Conservation (phyloP, 2,329 filamentous ascomycete species). For the Fusarium devonianum region DNA sequence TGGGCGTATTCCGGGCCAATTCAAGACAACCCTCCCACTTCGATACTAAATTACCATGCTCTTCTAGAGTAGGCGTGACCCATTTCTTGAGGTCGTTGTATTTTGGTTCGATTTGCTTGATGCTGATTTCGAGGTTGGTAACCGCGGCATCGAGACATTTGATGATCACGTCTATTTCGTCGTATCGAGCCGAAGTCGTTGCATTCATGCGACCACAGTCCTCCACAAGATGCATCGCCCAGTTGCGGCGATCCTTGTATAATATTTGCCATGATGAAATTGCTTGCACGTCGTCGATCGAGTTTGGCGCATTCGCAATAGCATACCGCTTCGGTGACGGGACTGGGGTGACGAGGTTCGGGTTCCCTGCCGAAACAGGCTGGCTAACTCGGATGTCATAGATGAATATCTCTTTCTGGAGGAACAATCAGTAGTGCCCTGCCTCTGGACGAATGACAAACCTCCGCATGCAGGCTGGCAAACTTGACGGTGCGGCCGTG, state of each 20-base stretch:
- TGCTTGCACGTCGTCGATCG: constrained; percentile 79
- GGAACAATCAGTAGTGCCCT: constrained; percentile 20
- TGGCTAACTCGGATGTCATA: constrained; percentile 84
- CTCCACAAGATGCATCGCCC: constrained; percentile 76
- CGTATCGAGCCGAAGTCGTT: constrained; percentile 69
- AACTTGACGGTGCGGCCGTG: constrained; percentile 85
- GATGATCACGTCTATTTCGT: constrained; percentile 78
- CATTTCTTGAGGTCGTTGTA: constrained; percentile 75
- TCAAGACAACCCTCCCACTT: constrained; percentile 74
- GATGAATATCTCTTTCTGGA: constrained; percentile 86
- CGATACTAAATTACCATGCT: constrained; percentile 69
- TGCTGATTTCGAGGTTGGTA: constrained; percentile 80
- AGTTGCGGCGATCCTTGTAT: constrained; percentile 80
- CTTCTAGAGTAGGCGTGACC: constrained; percentile 71
- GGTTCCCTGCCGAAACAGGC: constrained; percentile 56
- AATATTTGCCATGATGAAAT: constrained; percentile 88
- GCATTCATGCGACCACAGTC: constrained; percentile 72
- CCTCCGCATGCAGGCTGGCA: constrained; percentile 82
- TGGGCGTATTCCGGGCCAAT: constrained; percentile 68
- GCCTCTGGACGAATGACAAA: constrained; percentile 43
- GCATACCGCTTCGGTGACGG: constrained; percentile 63
- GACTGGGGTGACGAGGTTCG: constrained; percentile 56
- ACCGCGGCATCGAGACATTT: constrained; percentile 85
- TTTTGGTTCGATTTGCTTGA: constrained; percentile 75
- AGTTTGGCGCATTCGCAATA: constrained; percentile 77